phyloP scores from a whole-genome alignment of 495 filamentous ascomycete genomes.

The Trichoderma gamsii region DNA sequence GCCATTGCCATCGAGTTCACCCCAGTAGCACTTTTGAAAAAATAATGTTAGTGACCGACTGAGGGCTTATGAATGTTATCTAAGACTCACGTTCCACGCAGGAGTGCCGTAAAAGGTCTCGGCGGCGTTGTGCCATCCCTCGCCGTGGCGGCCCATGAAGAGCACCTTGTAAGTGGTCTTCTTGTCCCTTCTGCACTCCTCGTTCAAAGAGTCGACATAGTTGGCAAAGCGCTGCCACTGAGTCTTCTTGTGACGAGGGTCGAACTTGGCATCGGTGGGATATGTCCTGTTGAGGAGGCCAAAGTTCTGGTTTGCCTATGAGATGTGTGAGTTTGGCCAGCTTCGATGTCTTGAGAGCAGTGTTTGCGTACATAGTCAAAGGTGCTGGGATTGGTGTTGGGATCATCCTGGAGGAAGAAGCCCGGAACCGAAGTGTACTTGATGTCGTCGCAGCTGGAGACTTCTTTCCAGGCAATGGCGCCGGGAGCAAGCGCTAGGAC shows the following conservation, averaged over 20 bases:
- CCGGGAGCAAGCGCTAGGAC: background rate
- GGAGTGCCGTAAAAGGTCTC: slow-evolving; percentile 30
- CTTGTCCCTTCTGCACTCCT: background rate
- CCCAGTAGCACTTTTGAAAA: slow-evolving; percentile 52
- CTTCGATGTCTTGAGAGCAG: background rate
- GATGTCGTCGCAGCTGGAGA: slow-evolving; percentile 1
- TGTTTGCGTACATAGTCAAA: slow-evolving; percentile 8
- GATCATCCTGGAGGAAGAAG: slow-evolving; percentile 5
- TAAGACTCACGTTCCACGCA: slow-evolving; percentile 30
- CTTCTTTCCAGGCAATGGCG: slow-evolving; percentile 2
- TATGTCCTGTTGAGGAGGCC: slow-evolving; percentile 29
- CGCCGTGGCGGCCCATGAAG: slow-evolving; percentile 31
- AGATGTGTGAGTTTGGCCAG: background rate
- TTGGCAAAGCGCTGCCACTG: slow-evolving; percentile 30
- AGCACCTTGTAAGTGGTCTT: slow-evolving; percentile 29
- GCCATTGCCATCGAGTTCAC: slow-evolving; percentile 59
- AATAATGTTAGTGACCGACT: background rate
- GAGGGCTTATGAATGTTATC: background rate
- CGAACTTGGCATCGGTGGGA: slow-evolving; percentile 26
- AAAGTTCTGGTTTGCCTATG: slow-evolving; percentile 15
- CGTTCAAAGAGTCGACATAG: slow-evolving; percentile 28
- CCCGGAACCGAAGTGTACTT: background rate
- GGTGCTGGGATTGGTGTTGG: background rate
- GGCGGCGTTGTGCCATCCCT: slow-evolving; percentile 35
- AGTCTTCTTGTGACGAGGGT: slow-evolving; percentile 18